Evolutionary conservation across 371 early-diverging fungal genomes (phyloP), one percentile per base, ranked within the genome.

Genomic region (Mucor sp.): DNA sequence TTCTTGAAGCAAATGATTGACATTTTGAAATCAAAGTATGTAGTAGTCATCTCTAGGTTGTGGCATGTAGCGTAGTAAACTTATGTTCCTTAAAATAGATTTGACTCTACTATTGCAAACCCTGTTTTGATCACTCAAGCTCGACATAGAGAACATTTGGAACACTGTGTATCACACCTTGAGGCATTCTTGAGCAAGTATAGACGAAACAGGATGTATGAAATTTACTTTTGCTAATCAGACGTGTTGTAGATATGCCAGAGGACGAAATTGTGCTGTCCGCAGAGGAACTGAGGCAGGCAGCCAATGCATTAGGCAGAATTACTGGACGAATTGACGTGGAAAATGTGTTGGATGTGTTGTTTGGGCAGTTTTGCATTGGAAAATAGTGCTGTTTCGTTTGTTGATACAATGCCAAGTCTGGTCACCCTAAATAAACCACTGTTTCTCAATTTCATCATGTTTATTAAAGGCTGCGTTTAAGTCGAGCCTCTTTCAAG

Each of bases 291-390:
- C 77, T 94, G 65, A 84, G 93, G 9, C 79, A 80, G 28, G 93
- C 93, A 7, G 89, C 89, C 4, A 78, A 87, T 35, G 85, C 89
- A 1, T 58, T 94, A 9, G 92, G 93, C 6, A 80, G 86, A 65
- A 92, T 94, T 66, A 94, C 94, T 3, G 93, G 94, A 15, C 74
- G 82, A 9, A 86, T 91, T 5, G 90, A 90, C 71, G 88, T 90
- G 11, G 93, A 94, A 65, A 87, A 93, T 64, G 86, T 94, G 5
- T 76, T 94, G 25, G 93, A 92, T 75, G 87, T 85, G 11, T 69
- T 94, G 21, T 94, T 94, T 75, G 80, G 89, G 28, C 87, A 91
- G 56, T 94, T 94, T 66, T 94, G 94, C 70, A 94, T 94, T 58
- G 95, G 94, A 32, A 94, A 94, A 78, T 94, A 84, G 73, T 1